Evolutionary conservation across 2,329 filamentous ascomycete species (phyloP).

Genomic region (Aspergillus ustus): DNA sequence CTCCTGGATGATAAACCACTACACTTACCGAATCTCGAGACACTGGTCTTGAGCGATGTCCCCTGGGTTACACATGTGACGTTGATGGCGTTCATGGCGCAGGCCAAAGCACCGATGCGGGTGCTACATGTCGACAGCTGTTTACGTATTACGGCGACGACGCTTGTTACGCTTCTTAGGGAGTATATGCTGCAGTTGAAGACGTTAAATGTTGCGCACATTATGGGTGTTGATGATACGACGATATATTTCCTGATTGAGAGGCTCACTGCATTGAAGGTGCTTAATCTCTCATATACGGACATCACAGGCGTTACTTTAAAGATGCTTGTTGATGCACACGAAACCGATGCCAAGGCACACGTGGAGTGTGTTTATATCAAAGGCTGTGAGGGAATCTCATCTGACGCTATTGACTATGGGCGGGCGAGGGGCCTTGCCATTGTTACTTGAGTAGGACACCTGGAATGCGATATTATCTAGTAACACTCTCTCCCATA

Average conservation of each 20-base stretch:
- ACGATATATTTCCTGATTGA: constrained; percentile 25
- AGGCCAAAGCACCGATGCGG: constrained; percentile 28
- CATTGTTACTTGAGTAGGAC: constrained; percentile 23
- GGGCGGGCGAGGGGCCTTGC: constrained; percentile 35
- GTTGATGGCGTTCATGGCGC: constrained; percentile 22
- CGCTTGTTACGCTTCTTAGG: constrained; percentile 24
- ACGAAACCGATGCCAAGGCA: constrained; percentile 12
- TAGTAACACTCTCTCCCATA: neutral
- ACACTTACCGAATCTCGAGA: constrained; percentile 32
- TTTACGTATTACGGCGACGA: constrained; percentile 23
- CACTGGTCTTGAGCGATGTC: constrained; percentile 34
- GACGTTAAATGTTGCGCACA: constrained; percentile 35
- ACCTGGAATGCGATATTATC: neutral
- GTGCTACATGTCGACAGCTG: constrained; percentile 36
- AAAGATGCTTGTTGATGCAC: constrained; percentile 37
- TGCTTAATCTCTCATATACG: constrained; percentile 40
- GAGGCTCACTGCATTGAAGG: constrained; percentile 34
- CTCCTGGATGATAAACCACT: constrained; percentile 10
- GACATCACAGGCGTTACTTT: constrained; percentile 40
- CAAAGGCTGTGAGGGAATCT: constrained; percentile 36
- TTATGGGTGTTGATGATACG: constrained; percentile 33
- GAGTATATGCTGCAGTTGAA: constrained; percentile 28
- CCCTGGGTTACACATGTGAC: constrained; percentile 28
- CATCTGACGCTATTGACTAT: constrained; percentile 40
- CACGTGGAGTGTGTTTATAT: constrained; percentile 25